Percentiles rank a stretch among this genome's conserved stretches.
Evolutionary conservation across 495 filamentous ascomycete genomes (phyloP).

Genomic region (Hamigera avellanea): DNA sequence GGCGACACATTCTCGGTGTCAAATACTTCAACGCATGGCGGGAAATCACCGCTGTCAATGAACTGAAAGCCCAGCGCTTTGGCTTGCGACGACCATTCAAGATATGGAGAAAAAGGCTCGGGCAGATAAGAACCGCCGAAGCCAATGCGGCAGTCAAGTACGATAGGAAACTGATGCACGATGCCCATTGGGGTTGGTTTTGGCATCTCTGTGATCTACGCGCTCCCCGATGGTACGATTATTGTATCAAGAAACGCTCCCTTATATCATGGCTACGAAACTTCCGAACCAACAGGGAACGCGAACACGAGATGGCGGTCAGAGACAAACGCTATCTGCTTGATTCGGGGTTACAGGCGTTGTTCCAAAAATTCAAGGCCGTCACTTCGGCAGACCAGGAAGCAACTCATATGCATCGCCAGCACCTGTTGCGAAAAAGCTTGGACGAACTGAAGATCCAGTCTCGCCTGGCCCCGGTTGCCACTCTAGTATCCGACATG

Average conservation of each 20-base stretch:
- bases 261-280: constrained; percentile 35
- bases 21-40: constrained; percentile 72
- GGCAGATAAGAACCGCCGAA: constrained; percentile 20
- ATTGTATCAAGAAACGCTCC: constrained; percentile 32
- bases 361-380: constrained; percentile 18
- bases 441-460: constrained; percentile 30
- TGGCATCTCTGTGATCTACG: constrained; percentile 40
- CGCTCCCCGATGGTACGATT: constrained; percentile 41
- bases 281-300: constrained; percentile 32
- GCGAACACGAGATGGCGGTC: constrained; percentile 26
- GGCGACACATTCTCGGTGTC: constrained; percentile 54
- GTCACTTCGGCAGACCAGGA: constrained; percentile 18
- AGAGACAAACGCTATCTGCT: constrained; percentile 16
- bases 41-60: constrained; percentile 58
- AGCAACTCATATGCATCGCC: constrained; percentile 20
- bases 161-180: constrained; percentile 29
- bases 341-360: constrained; percentile 18
- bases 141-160: constrained; percentile 30
- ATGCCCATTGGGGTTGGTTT: constrained; percentile 45
- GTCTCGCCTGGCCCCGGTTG: constrained; percentile 36
- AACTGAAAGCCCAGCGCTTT: constrained; percentile 54
- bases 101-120: constrained; percentile 39
- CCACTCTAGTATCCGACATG: constrained; percentile 30
- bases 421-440: constrained; percentile 16
- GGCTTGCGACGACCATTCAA: constrained; percentile 44